Conservation (phyloP, 2,329 filamentous ascomycete genomes). For the Podosphaera xanthii region DNA sequence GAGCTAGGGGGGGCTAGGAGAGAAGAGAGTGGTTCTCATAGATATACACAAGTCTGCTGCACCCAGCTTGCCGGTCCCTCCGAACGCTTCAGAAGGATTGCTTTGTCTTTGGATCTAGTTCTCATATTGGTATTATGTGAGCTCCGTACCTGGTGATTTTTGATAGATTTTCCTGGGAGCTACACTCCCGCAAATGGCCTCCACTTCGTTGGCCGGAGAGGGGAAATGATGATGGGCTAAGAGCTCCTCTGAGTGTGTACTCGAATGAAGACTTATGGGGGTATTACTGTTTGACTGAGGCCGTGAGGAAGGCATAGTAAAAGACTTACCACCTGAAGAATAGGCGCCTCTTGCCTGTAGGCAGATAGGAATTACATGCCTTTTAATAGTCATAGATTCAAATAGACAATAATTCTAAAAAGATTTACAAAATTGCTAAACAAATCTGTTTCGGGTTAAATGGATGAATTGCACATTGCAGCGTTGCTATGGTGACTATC, state of each 20-base stretch:
- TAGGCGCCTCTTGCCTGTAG: not conserved
- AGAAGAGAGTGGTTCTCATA: not conserved
- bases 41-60: not conserved
- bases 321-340: not conserved
- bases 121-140: not conserved
- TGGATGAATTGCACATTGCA: no score
- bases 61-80: not conserved
- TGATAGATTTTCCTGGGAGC: not conserved
- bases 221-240: no score
- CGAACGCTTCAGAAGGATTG: not conserved
- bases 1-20: not conserved
- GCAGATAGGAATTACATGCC: not conserved
- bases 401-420: no score
- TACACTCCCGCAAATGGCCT: not conserved
- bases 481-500: no score
- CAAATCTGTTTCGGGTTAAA: no score
- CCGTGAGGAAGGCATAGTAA: no score
- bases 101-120: not conserved
- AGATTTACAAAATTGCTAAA: no score
- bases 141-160: not conserved
- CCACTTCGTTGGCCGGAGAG: not conserved
- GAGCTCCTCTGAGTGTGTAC: no score
- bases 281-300: no score
- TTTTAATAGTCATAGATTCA: no score
- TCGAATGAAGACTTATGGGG: no score